These are phyloP conservation scores for Neospora caninum DNA, from an alignment of 169 alveolate species.

Conservation along the genomic window DNA sequence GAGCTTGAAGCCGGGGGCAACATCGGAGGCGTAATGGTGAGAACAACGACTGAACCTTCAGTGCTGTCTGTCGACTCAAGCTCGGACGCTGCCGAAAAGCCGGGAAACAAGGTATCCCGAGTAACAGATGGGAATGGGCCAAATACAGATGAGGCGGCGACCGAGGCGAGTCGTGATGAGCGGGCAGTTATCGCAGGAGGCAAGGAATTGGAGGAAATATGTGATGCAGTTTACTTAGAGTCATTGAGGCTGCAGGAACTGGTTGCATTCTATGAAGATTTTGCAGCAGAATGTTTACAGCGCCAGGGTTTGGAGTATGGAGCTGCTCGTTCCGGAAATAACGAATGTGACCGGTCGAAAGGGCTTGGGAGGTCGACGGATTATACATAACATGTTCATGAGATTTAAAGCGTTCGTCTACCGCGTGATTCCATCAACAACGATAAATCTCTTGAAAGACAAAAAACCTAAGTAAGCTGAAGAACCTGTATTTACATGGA, in stretches of 20 bases:
- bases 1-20: background rate
- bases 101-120: background rate
- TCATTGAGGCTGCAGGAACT: slow-evolving; percentile 17
- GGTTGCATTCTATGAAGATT: slow-evolving; percentile 5
- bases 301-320: background rate
- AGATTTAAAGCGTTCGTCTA: too few species aligned
- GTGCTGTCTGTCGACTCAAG: background rate
- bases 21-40: background rate
- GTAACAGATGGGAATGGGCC: background rate
- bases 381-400: too few species aligned
- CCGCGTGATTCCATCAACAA: too few species aligned
- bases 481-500: too few species aligned
- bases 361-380: too few species aligned
- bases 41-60: background rate
- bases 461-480: too few species aligned
- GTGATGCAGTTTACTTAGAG: background rate
- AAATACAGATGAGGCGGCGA: background rate
- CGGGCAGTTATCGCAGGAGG: slow-evolving; percentile 1
- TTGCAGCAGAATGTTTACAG: background rate
- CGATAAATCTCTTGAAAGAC: too few species aligned
- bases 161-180: background rate
- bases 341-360: too few species aligned
- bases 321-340: background rate
- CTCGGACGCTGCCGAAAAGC: background rate
- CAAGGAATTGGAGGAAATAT: slow-evolving; percentile 11